A percentile compares a stretch with the other conserved stretches of the same genome.
Conservation (phyloP, 2,329 filamentous ascomycete genomes). For the Fusarium sp. region DNA sequence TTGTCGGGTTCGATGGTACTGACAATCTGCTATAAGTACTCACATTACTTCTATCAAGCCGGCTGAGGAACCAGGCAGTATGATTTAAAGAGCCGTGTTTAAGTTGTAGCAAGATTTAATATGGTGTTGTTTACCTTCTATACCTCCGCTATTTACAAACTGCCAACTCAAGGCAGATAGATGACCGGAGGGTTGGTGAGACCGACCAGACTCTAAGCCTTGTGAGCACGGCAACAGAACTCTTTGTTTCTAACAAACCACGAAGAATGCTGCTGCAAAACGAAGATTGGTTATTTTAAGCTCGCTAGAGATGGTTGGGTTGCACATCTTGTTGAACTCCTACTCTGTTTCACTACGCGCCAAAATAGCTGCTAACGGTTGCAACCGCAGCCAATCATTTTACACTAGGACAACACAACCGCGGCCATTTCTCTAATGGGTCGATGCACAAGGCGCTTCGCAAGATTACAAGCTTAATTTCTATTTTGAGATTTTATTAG, state of each 20-base stretch:
- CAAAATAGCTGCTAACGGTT: slow-evolving; percentile 19
- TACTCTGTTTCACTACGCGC: slow-evolving; percentile 34
- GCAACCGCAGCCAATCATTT: slow-evolving; percentile 29
- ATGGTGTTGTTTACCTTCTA: no score
- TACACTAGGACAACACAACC: slow-evolving; percentile 16
- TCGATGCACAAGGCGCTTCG: slow-evolving; percentile 33
- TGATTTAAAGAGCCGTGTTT: no score
- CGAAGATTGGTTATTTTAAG: slow-evolving; percentile 16
- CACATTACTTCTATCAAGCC: no score
- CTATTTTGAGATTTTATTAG: background rate
- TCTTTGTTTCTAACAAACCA: background rate
- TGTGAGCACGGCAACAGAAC: background rate
- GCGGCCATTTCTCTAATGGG: slow-evolving; percentile 9
- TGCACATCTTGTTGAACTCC: slow-evolving; percentile 3
- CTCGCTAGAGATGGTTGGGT: slow-evolving; percentile 10
- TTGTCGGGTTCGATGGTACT: no score
- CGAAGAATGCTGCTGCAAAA: background rate
- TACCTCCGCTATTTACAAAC: no score
- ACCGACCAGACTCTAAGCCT: no score
- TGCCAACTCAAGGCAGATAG: no score
- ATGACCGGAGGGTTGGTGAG: no score
- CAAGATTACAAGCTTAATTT: slow-evolving; percentile 9
- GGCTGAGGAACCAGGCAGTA: no score
- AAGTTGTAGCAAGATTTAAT: no score
- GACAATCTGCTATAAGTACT: no score